Evolutionary conservation across 805 yeast genomes (phyloP).

Genomic region (Metschnikowia baotianmanensis): DNA sequence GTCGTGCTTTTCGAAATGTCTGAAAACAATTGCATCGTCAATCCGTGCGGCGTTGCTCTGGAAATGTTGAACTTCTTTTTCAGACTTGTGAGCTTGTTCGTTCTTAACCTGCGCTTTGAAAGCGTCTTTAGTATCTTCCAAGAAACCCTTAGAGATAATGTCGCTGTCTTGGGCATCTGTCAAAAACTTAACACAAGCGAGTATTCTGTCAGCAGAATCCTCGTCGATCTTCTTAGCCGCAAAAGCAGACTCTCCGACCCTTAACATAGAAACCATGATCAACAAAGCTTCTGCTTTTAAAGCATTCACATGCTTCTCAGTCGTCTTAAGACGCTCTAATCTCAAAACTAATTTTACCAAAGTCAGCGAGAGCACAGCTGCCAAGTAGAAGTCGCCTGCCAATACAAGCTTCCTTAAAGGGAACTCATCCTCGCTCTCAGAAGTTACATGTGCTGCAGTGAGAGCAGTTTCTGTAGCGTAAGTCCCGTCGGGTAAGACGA

Average conservation of each 20-base stretch:
- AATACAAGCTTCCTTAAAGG: conserved; percentile 80
- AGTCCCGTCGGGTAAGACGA: conserved; percentile 96
- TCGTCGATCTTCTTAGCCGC: conserved; percentile 84
- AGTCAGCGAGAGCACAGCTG: conserved; percentile 83
- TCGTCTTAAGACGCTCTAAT: conserved; percentile 54
- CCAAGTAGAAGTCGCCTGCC: conserved; percentile 87
- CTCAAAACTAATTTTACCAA: conserved; percentile 84
- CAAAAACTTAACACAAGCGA: conserved; percentile 80
- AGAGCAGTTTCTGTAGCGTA: conserved; percentile 92
- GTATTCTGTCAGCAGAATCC: conserved; percentile 92
- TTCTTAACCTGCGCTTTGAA: conserved; percentile 66
- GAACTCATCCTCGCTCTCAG: conserved; percentile 49
- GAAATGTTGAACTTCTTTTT: conserved; percentile 52
- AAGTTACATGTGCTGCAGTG: conserved; percentile 42
- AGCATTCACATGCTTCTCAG: conserved; percentile 67
- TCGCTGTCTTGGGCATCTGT: conserved; percentile 58
- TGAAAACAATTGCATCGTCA: conserved; percentile 74
- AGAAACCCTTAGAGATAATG: conserved; percentile 64
- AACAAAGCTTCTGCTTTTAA: conserved; percentile 92
- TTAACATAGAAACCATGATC: conserved; percentile 84
- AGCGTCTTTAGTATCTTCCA: conserved; percentile 85
- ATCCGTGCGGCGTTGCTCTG: conserved; percentile 68
- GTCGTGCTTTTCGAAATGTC: conserved; percentile 63
- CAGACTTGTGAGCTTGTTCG: conserved; percentile 57
- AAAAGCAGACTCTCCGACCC: conserved; percentile 75